phyloP scores from a whole-genome alignment of 805 yeast genomes.

The Scheffersomyces stipitis region DNA sequence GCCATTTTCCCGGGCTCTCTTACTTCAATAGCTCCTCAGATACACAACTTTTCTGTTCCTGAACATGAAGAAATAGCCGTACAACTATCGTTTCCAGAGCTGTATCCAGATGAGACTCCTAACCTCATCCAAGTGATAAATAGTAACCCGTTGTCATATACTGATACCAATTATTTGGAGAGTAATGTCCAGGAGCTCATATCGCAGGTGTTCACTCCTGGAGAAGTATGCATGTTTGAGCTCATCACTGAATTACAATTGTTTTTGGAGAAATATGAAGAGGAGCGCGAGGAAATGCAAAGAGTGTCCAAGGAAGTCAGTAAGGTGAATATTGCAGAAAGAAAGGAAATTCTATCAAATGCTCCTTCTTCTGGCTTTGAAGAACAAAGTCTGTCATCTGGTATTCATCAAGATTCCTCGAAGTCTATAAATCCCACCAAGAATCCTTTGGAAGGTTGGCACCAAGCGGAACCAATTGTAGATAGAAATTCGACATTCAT shows the following conservation, averaged over 20 bases:
- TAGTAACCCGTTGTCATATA: constrained; percentile 34
- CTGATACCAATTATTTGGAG: constrained; percentile 44
- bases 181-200: constrained; percentile 50
- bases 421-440: not conserved
- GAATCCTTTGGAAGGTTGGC: constrained; percentile 73
- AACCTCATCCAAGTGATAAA: constrained; percentile 56
- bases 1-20: constrained; percentile 80
- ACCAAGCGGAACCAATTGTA: constrained; percentile 66
- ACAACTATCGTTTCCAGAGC: constrained; percentile 69
- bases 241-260: constrained; percentile 63
- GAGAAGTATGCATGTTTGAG: constrained; percentile 78
- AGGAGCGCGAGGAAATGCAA: constrained; percentile 23
- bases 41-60: constrained; percentile 55
- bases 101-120: constrained; percentile 70
- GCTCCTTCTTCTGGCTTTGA: not conserved
- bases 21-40: constrained; percentile 32
- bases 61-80: constrained; percentile 59
- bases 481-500: constrained; percentile 87
- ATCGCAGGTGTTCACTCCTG: constrained; percentile 41
- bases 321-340: not conserved
- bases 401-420: not conserved
- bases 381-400: too few relatives aligned
- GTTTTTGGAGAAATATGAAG: constrained; percentile 39
- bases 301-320: not conserved
- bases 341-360: not conserved